phyloP scores from a whole-genome alignment of 1,139 yeast genomes.

The Candida sanyaensis region DNA sequence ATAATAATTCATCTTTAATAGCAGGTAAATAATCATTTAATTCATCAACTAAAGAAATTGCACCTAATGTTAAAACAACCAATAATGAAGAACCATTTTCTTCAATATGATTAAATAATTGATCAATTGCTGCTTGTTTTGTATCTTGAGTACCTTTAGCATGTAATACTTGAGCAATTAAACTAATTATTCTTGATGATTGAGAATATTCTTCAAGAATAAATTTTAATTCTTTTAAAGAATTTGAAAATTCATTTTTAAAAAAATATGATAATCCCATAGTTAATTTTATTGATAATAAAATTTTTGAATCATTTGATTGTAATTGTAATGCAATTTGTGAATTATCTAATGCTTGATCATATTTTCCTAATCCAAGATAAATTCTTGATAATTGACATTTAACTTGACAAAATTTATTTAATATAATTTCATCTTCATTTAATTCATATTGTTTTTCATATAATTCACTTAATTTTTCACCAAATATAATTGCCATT shows the following conservation, averaged over 20 bases:
- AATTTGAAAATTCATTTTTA: constrained; percentile 56
- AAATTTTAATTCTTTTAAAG: constrained; percentile 65
- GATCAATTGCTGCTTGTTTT: constrained; percentile 78
- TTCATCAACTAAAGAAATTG: constrained; percentile 69
- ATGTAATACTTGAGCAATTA: constrained; percentile 78
- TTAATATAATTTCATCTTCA: constrained; percentile 50
- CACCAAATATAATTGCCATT: constrained; percentile 51
- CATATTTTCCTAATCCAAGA: constrained; percentile 59
- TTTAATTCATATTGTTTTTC: constrained; percentile 61
- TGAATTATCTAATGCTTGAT: constrained; percentile 61
- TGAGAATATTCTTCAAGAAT: constrained; percentile 52
- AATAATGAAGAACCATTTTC: constrained; percentile 63
- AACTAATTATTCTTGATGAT: constrained; percentile 61
- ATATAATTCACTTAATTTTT: constrained; percentile 46
- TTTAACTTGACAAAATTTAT: constrained; percentile 59
- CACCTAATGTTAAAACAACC: constrained; percentile 75
- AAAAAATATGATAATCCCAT: constrained; percentile 73
- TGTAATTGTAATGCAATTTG: constrained; percentile 53
- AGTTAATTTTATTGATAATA: constrained; percentile 65
- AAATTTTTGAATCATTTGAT: constrained; percentile 12
- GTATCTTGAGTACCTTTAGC: constrained; percentile 74
- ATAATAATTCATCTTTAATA: constrained; percentile 64
- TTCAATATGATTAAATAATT: constrained; percentile 62
- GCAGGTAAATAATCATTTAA: constrained; percentile 62
- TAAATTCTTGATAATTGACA: constrained; percentile 71